Percentiles rank a stretch among this genome's conserved stretches.
These are phyloP conservation scores for Amanita thiersii DNA, from an alignment of 768 basidiomycete genomes.

Conservation along the genomic window DNA sequence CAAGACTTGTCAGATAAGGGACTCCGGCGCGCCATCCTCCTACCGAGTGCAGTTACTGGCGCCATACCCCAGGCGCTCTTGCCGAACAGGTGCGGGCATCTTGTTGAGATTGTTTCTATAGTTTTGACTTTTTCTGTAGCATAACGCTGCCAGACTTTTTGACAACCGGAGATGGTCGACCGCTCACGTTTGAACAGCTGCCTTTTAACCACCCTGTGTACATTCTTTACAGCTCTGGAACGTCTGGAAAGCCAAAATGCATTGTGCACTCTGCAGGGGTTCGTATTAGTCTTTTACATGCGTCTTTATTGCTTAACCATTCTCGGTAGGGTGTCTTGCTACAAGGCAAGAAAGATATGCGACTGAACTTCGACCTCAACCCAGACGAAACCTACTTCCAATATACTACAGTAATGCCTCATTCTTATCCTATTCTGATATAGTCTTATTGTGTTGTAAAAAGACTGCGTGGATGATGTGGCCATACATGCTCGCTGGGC, in stretches of 20 bases:
- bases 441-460: not conserved
- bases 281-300: constrained; percentile 14
- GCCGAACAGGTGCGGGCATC: constrained; percentile 22
- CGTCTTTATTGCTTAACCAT: not conserved
- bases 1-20: constrained; percentile 39
- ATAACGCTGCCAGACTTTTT: constrained; percentile 45
- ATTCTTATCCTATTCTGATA: constrained; percentile 10
- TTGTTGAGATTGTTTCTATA: not conserved
- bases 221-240: constrained; percentile 83
- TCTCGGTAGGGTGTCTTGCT: constrained; percentile 60
- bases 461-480: constrained; percentile 54
- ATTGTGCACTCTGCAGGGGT: constrained; percentile 76
- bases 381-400: constrained; percentile 60
- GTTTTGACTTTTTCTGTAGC: constrained; percentile 38
- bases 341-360: constrained; percentile 56
- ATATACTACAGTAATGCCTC: constrained; percentile 56
- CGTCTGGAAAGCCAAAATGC: constrained; percentile 80
- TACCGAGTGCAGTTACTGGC: constrained; percentile 52
- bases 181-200: constrained; percentile 59
- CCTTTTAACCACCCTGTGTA: constrained; percentile 75
- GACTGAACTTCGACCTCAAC: constrained; percentile 29
- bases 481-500: constrained; percentile 14
- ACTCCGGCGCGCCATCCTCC: constrained; percentile 41
- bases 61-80: constrained; percentile 22
- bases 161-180: constrained; percentile 34